These are phyloP conservation scores for Solanum tacnaense DNA, from an alignment of 257 asterid genomes.

Conservation along the genomic window DNA sequence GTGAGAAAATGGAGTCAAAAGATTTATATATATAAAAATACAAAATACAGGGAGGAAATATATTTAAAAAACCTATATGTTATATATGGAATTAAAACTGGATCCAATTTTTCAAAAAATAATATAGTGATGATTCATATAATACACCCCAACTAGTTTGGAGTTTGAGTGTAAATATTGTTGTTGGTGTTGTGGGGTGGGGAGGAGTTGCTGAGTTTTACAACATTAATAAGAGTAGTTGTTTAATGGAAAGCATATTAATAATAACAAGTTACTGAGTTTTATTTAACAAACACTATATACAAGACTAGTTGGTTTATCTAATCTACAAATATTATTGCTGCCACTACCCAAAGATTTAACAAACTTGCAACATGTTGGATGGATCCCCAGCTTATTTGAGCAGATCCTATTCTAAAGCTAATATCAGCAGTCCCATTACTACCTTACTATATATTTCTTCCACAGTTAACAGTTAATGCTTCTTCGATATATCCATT, in stretches of 20 bases:
- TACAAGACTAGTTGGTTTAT: background rate
- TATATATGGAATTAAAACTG: background rate
- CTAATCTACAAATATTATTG: slow-evolving; percentile 5
- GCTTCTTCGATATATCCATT: slow-evolving; percentile 34
- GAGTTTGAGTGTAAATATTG: background rate
- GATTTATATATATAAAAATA: no score
- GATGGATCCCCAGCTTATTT: slow-evolving; percentile 1
- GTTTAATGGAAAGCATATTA: background rate
- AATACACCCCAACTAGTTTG: background rate
- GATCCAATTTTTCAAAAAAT: background rate
- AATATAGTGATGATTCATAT: background rate
- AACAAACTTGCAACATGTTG: background rate
- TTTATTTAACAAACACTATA: slow-evolving; percentile 6
- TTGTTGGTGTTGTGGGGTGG: background rate
- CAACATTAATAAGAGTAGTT: background rate
- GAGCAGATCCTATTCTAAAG: slow-evolving; percentile 5
- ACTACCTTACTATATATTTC: background rate
- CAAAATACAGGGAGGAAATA: background rate
- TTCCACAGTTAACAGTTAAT: slow-evolving; percentile 1
- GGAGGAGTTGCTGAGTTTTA: background rate
- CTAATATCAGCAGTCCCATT: background rate
- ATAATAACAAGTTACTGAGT: background rate
- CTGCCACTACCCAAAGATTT: slow-evolving; percentile 3
- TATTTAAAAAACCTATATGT: background rate
- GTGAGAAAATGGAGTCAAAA: background rate